phyloP scores from a whole-genome alignment of 192 early-diverging fungal genomes.

The Paraglomus occultum region DNA sequence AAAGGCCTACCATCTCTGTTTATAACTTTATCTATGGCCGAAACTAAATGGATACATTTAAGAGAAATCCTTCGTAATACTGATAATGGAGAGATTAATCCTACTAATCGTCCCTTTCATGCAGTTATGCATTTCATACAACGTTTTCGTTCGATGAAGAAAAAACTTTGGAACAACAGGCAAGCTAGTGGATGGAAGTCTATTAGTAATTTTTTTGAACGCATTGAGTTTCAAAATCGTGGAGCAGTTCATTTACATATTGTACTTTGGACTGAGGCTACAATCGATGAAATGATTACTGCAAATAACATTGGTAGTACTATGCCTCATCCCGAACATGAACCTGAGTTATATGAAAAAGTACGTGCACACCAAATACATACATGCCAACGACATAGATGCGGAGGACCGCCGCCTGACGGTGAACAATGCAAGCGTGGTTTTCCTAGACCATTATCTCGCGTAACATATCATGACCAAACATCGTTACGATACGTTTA shows the following conservation, averaged over 20 bases:
- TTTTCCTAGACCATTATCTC: not conserved
- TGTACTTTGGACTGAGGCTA: not conserved
- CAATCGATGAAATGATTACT: not conserved
- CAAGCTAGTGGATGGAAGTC: not conserved
- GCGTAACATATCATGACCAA: not conserved
- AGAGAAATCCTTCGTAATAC: not conserved
- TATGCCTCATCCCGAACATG: not conserved
- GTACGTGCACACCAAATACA: not conserved
- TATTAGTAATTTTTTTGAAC: constrained; percentile 7
- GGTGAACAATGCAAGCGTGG: not conserved
- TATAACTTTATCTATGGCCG: not conserved
- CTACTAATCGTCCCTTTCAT: constrained; percentile 6
- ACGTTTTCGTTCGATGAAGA: not conserved
- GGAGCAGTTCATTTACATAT: constrained; percentile 3
- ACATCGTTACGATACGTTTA: not conserved
- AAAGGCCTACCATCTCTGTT: not conserved
- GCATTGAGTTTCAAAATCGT: constrained; percentile 22
- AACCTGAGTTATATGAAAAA: not conserved
- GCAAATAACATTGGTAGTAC: not conserved
- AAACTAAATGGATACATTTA: constrained; percentile 8
- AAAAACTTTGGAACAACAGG: constrained; percentile 2
- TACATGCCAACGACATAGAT: not conserved
- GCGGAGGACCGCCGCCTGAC: not conserved
- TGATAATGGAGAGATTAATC: not conserved
- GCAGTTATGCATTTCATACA: not conserved